A percentile compares a stretch with the other conserved stretches of the same genome.
Evolutionary conservation across 441 rosid species (phyloP).

Genomic region (Macaranga tanarius): DNA sequence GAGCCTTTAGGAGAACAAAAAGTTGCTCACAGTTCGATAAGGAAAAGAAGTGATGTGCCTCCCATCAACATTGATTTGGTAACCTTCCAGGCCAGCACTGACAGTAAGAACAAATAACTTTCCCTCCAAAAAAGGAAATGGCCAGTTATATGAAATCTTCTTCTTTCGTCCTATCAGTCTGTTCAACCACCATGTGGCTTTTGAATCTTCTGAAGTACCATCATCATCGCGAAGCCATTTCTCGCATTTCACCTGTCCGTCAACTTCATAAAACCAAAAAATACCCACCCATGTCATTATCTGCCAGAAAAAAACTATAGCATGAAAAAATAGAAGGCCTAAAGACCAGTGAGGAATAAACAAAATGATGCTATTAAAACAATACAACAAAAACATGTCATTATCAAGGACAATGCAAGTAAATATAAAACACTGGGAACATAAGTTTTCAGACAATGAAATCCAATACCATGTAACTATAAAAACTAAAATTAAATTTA

Average conservation of each 20-base stretch:
- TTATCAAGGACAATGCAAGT: background rate
- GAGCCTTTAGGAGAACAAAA: background rate
- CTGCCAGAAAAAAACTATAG: background rate
- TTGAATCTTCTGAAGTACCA: conserved; percentile 52
- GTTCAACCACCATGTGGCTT: conserved; percentile 85
- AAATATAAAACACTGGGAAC: background rate
- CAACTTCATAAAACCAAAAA: conserved; percentile 50
- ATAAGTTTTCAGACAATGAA: conserved; percentile 4
- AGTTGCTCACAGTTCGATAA: conserved; percentile 68
- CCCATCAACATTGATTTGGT: conserved; percentile 75
- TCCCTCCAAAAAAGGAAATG: conserved; percentile 75
- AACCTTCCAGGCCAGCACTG: conserved; percentile 89
- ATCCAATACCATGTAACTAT: background rate
- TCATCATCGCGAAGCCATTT: conserved; percentile 87
- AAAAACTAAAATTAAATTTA: background rate
- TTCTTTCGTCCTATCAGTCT: conserved; percentile 67
- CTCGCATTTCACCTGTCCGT: conserved; percentile 85
- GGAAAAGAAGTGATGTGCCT: conserved; percentile 87
- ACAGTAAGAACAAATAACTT: conserved; percentile 76
- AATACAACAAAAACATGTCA: background rate
- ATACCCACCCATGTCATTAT: background rate
- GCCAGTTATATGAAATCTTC: conserved; percentile 67
- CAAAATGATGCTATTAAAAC: background rate
- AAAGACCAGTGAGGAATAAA: background rate
- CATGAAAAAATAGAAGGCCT: background rate